Base-by-base conservation (phyloP, 352 stramenopile species). In the Phytophthora constricta region DNA sequence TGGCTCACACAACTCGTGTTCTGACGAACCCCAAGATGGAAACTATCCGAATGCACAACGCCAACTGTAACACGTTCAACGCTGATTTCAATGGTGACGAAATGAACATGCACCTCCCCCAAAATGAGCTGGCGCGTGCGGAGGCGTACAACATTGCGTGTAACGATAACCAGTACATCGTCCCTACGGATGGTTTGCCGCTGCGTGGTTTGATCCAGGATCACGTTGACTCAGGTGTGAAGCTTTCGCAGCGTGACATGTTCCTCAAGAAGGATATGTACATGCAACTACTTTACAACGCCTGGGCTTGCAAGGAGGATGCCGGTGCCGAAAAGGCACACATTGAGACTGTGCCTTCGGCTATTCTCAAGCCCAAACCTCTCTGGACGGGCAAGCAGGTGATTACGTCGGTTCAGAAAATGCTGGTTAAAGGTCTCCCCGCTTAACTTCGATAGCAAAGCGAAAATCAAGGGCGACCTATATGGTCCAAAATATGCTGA, bases 1-100 rank as follows among this genome's bases (percentile, higher is more conserved):
- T 99, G 98, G 98, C 97, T 14, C 97, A 99, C 77, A 86, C 93
- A 65, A 98, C 98, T 19, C 93, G 97, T 59, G 97, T 99, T 58
- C 82, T 99, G 31, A 96, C 87, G 37, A 97, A 97, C 76, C 95
- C 92, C 2, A 98, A 90, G 45, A 98, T 99, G 86, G 98, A 99
- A 79, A 99, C 98, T 25, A 98, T 99, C 68, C 95, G 98, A 49
- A 99, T 99, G 97, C 97, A 99, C 86, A 99, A 99, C 76, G 97
- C 97, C 33, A 99, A 99, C 86, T 99, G 98, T 86, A 99, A 99
- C 84, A 99, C 98, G 41, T 99, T 99, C 91, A 99, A 99, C 84
- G 98, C 98, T 34, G 98, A 99, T 86, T 99, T 99, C 73, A 98
- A 99, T 80, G 98, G 98, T 65, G 98, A 99, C 79, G 98, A 99